Evolutionary conservation across 768 basidiomycete genomes (phyloP), one percentile per base, ranked within the genome.

Genomic region (Leccinum fibrillosum): DNA sequence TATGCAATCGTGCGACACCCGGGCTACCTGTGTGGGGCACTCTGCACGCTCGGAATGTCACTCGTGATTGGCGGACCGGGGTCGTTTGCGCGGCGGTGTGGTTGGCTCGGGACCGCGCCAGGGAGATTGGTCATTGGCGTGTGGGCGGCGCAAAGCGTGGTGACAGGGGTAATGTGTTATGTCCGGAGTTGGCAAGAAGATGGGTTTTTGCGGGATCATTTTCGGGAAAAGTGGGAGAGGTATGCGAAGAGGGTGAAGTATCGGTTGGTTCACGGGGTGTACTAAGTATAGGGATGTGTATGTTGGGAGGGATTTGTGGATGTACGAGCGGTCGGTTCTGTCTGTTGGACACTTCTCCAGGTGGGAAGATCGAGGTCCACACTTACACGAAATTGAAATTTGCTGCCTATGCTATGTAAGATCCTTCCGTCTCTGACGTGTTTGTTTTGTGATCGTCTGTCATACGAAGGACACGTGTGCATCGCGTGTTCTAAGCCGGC

Each of bases 1-100:
- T 77, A 77, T 56, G 60, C 64, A 9, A 57, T 70, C 53, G 71
- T 76, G 0, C 74, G 76, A 10, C 76, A 77, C 50, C 76, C 76
- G 0, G 62, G 74, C 13, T 77, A 77, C 52, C 53, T 69, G 8
- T 64, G 64, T 9, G 69, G 35, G 4, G 30, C 17, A 2, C 21
- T 79, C 3, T 60, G 67, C 7, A 57, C 60, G n/a, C 5, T 65
- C 0, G 75, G 76, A 1, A 60, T 72, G 53, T 65, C 74, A n/a
- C 53, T 76, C 23, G 63, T 69, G 23, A 68, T 72, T 42, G 66
- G 63, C 10, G 69, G 70, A 39, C 68, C 63, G 0, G 75, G 73
- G 2, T 75, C 76, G 35, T 71, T 66, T 32, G 32, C 52, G 17
- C 55, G 44, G 1, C 28, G 34, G 2, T 73, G 72, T 48, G 70